A percentile compares a stretch with the other conserved stretches of the same genome.
Conservation (phyloP, 1,139 yeast genomes). For the Taphrina flavorubra region DNA sequence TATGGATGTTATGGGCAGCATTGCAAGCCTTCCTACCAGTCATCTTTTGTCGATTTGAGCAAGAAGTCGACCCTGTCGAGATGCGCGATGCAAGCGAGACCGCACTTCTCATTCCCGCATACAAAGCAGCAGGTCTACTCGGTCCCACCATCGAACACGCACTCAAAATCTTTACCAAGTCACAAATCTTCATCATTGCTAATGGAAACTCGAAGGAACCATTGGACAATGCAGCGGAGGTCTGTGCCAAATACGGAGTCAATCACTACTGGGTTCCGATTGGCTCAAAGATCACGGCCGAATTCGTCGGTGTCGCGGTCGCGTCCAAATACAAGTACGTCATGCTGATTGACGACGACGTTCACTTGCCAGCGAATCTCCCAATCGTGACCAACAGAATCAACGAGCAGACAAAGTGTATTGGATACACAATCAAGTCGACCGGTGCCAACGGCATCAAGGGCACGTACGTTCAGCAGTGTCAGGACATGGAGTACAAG, state of each 20-base stretch:
- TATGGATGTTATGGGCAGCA: slow-evolving; percentile 18
- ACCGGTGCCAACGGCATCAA: slow-evolving; percentile 31
- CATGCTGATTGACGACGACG: slow-evolving; percentile 34
- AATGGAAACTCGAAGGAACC: slow-evolving; percentile 24
- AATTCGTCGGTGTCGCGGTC: slow-evolving; percentile 27
- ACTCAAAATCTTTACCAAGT: slow-evolving; percentile 21
- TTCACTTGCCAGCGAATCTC: slow-evolving; percentile 20
- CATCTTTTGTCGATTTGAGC: slow-evolving; percentile 22
- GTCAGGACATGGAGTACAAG: slow-evolving; percentile 37
- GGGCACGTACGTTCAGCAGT: slow-evolving; percentile 27
- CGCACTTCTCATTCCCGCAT: slow-evolving; percentile 30
- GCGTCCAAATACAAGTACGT: slow-evolving; percentile 31
- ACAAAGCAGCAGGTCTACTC: slow-evolving; percentile 29
- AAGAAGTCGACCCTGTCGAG: slow-evolving; percentile 29
- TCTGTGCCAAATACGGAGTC: slow-evolving; percentile 32
- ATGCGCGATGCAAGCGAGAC: slow-evolving; percentile 21
- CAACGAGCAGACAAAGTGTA: slow-evolving; percentile 20
- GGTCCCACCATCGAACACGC: slow-evolving; percentile 29
- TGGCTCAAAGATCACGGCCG: slow-evolving; percentile 28
- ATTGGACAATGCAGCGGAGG: slow-evolving; percentile 28
- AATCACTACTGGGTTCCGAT: slow-evolving; percentile 33
- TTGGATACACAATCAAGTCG: slow-evolving; percentile 35
- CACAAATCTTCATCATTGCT: slow-evolving; percentile 31
- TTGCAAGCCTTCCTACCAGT: slow-evolving; percentile 30
- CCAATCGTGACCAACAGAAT: slow-evolving; percentile 24